Base-by-base conservation (phyloP, 2,329 filamentous ascomycete species). In the Aspergillus cejpii region DNA sequence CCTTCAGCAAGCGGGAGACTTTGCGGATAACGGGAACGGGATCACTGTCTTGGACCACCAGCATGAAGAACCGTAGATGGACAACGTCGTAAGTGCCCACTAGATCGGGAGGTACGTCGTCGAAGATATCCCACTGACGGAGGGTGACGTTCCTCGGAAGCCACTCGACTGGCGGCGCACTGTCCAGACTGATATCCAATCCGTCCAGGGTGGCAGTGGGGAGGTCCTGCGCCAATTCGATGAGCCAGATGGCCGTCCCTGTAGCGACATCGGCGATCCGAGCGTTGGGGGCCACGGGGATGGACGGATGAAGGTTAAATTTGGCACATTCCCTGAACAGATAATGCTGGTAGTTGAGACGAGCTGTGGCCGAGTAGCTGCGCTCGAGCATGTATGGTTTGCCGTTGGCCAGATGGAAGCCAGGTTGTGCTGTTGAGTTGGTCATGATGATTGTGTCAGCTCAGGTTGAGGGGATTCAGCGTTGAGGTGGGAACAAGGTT, bases 41-140 rank as follows among this genome's bases (percentile, higher is more conserved):
- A 10, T 47, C 45, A 11, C 45, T 39, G 12, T 47, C 40, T 14
- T 26, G 36, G 3, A 47, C 29, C 6, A 41, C 37, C 2, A 43
- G 41, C 21, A 47, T 17, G 2, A 48, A 37, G 11, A 52, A 21
- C 8, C 50, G 50, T 2, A 59, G 29, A 15, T 60, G 55, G 2
- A 60, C 51, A 1, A 60, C 37, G 39, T 60, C 57, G 45, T 58
- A 60, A n/a, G 50, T 45, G 4, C 45, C 47, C 5, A 44, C 37
- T 1, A 60, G 43, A 2, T 50, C 39, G 6, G 34, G 14, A 0
- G 52, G 57, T 1, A 56, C 37, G 1, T 44, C 31, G 8, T 47
- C 47, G 7, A 47, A 38, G 6, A 51, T 40, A 23, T 60, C 50
- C 23, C 52, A 50, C 6, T 47, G 40, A 1, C 43, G 26, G 8